Percentiles rank a stretch among this genome's conserved stretches.
Evolutionary conservation across 2,329 filamentous ascomycete species (phyloP).

Genomic region (Colletotrichum agaves): DNA sequence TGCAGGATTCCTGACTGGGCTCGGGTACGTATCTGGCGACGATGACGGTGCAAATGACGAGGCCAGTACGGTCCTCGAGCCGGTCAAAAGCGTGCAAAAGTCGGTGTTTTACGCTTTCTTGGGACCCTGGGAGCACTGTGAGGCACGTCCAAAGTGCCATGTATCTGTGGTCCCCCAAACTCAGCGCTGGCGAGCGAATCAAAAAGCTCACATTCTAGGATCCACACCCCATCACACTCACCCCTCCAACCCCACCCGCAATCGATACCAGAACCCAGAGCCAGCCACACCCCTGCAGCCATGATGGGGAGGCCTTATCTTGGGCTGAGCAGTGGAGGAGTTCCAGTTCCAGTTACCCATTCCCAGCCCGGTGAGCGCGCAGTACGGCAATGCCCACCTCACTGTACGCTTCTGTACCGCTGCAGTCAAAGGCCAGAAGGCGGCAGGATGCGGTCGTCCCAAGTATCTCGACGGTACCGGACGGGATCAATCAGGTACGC

Average conservation of each 20-base stretch:
- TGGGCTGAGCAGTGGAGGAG: constrained; percentile 27
- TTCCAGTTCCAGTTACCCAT: not conserved
- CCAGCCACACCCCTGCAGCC: constrained; percentile 34
- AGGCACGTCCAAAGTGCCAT: constrained; percentile 4
- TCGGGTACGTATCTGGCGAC: not conserved
- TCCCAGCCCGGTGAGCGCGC: too few relatives aligned
- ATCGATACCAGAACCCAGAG: constrained; percentile 32
- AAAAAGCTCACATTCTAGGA: constrained; percentile 19
- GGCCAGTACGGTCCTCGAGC: constrained; percentile 3
- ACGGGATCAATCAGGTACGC: constrained; percentile 4
- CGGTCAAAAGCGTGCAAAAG: not conserved
- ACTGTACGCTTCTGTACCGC: constrained; percentile 32
- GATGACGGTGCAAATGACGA: constrained; percentile 4
- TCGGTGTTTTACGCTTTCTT: not conserved
- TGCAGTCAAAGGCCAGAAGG: constrained; percentile 7
- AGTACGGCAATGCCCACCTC: not conserved
- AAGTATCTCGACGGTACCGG: constrained; percentile 35
- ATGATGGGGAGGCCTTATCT: constrained; percentile 35
- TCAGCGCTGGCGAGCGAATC: constrained; percentile 31
- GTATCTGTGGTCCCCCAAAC: constrained; percentile 36
- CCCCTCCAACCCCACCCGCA: constrained; percentile 29
- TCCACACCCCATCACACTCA: constrained; percentile 35
- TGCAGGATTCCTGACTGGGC: constrained; percentile 17
- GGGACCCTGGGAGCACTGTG: constrained; percentile 30
- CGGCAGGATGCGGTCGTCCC: constrained; percentile 2